phyloP scores from a whole-genome alignment of 768 basidiomycete genomes.

The Russula earlei region DNA sequence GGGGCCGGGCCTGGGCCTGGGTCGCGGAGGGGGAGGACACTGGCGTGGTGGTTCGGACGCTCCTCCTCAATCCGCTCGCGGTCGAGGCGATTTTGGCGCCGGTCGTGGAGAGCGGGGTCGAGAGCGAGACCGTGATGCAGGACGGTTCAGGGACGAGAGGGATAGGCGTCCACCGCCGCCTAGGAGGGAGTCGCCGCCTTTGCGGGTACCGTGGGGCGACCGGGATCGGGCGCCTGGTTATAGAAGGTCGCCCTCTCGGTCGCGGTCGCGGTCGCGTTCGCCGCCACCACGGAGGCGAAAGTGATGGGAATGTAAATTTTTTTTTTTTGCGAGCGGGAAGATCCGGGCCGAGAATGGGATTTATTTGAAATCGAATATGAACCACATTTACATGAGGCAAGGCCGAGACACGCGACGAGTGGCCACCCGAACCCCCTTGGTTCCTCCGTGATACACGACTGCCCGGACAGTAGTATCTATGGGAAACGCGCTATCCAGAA shows the following conservation, averaged over 20 bases:
- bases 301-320: background rate
- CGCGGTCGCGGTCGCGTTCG: slow-evolving; percentile 33
- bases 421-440: too few species aligned
- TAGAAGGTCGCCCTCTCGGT: slow-evolving; percentile 31
- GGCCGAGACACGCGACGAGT: too few species aligned
- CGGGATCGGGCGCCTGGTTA: slow-evolving; percentile 28
- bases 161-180: slow-evolving; percentile 35
- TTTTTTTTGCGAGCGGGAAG: too few species aligned
- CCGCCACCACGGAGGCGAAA: slow-evolving; percentile 30
- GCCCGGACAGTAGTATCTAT: background rate
- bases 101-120: slow-evolving; percentile 13
- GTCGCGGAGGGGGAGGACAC: slow-evolving; percentile 58
- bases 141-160: slow-evolving; percentile 41
- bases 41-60: slow-evolving; percentile 66
- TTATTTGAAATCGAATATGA: slow-evolving; percentile 3
- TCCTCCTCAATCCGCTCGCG: slow-evolving; percentile 27
- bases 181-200: slow-evolving; percentile 38
- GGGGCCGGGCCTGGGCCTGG: slow-evolving; percentile 31
- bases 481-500: slow-evolving; percentile 12
- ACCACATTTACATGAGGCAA: too few species aligned
- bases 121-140: slow-evolving; percentile 24
- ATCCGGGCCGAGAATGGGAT: too few species aligned
- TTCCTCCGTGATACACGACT: background rate
- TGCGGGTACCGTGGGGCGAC: slow-evolving; percentile 26
- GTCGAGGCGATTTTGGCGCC: slow-evolving; percentile 33